phyloP scores from a whole-genome alignment of 768 basidiomycete genomes.

The Xerocomellus dryophilus region DNA sequence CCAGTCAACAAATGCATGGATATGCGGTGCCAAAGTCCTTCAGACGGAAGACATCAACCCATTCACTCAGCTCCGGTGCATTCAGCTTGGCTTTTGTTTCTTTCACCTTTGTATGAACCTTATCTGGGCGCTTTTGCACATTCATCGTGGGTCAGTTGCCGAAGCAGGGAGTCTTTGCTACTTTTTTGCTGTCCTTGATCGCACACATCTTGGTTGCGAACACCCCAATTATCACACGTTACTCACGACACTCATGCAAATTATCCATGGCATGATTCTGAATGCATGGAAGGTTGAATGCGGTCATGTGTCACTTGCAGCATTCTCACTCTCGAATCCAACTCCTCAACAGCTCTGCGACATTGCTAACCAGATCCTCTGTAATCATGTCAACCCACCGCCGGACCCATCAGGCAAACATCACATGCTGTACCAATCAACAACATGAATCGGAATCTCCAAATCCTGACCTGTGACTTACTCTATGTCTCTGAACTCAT shows the following conservation, averaged over 20 bases:
- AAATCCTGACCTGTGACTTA: no score
- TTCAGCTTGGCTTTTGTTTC: conserved; percentile 11
- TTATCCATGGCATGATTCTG: background rate
- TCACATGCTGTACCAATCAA: no score
- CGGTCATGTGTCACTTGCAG: no score
- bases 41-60: background rate
- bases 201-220: background rate
- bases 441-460: no score
- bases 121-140: background rate
- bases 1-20: background rate
- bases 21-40: background rate
- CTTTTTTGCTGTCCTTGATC: background rate
- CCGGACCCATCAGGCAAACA: no score
- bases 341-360: no score
- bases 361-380: no score
- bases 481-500: no score
- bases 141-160: background rate
- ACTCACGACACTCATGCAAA: background rate
- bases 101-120: conserved; percentile 25
- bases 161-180: background rate
- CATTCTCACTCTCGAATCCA: no score
- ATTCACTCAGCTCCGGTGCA: background rate
- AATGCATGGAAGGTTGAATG: no score
- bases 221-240: background rate
- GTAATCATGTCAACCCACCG: no score